Conservation (phyloP, 768 basidiomycete genomes). For the Termitomyces sp. region DNA sequence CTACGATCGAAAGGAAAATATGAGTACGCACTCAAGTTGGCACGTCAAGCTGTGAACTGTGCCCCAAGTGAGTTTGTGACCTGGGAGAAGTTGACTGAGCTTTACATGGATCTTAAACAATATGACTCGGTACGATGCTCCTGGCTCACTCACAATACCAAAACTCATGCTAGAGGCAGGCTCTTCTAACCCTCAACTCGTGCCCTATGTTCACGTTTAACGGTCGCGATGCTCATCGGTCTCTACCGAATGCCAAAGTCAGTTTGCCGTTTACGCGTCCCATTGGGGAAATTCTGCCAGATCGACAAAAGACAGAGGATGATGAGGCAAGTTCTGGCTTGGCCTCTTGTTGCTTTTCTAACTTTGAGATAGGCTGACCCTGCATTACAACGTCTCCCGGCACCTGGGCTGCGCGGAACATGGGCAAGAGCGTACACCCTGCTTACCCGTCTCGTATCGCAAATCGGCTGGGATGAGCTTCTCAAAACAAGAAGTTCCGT, state of each 20-base stretch:
- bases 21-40: slow-evolving; percentile 89
- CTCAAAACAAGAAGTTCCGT: slow-evolving; percentile 91
- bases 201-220: slow-evolving; percentile 99
- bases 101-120: slow-evolving; percentile 87
- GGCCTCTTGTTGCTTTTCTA: neutral
- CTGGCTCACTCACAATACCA: neutral
- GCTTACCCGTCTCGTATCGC: slow-evolving; percentile 84
- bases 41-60: slow-evolving; percentile 93
- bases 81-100: slow-evolving; percentile 95
- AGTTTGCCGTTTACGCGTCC: slow-evolving; percentile 84
- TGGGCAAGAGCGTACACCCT: slow-evolving; percentile 94
- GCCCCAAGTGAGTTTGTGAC: slow-evolving; percentile 98
- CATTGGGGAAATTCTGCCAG: slow-evolving; percentile 88
- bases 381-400: slow-evolving; percentile 89
- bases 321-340: slow-evolving; percentile 54
- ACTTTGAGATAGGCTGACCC: slow-evolving; percentile 67
- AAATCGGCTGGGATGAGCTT: slow-evolving; percentile 98
- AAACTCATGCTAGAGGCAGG: slow-evolving; percentile 29
- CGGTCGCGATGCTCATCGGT: slow-evolving; percentile 88
- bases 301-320: slow-evolving; percentile 74
- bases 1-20: slow-evolving; percentile 77
- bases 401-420: slow-evolving; percentile 90
- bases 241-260: slow-evolving; percentile 71
- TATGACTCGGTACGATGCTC: slow-evolving; percentile 62
- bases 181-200: slow-evolving; percentile 92